Base-by-base conservation (phyloP, 371 early-diverging fungal genomes). In the Blakeslea trispora region DNA sequence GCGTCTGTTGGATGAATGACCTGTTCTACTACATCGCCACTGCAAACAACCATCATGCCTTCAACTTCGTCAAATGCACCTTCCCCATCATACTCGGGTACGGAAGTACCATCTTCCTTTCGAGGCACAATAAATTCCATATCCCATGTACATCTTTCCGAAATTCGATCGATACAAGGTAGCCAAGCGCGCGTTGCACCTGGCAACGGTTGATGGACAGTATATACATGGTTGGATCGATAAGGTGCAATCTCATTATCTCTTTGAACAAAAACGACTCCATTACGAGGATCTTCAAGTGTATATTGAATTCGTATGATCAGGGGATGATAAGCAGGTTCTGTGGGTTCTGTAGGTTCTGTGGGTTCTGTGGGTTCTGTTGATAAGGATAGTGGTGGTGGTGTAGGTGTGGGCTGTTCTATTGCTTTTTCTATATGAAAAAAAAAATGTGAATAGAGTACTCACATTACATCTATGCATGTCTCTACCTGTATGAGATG, bases 131-230 rank as follows among this genome's bases (percentile, higher is more conserved):
- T 81, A 57, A 88, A 86, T 46, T 91, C 85, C 64, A 96, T 73
- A 41, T 93, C 93, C 94, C 94, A 96, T 3, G 92, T 93, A 50
- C 87, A 85, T 54, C 90, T 71, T 43, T 89, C 91, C 14, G 85
- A 80, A 8, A 84, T 59, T 18, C 79, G 72, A 63, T 96, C 95
- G 41, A 93, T 63, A 64, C 95, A 95, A 1, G 97, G 97, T 43
- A 95, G 73, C 96, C 96, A 95, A 39, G 82, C 63, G 2, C 97
- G 85, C 5, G 93, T 85, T 24, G 81, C 83, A 5, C 91, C 90
- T 32, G 91, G 88, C 9, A 83, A 62, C 19, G 87, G 83, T 44
- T 86, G 88, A 60, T 91, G 89, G 52, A 88, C 83, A 5, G 92
- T 92, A 69, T 91, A 91, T 61, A 89, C 70, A 67, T 90, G 86